These are phyloP conservation scores for Chaetomidium leptoderma DNA, from an alignment of 495 filamentous ascomycete species.

Conservation along the genomic window DNA sequence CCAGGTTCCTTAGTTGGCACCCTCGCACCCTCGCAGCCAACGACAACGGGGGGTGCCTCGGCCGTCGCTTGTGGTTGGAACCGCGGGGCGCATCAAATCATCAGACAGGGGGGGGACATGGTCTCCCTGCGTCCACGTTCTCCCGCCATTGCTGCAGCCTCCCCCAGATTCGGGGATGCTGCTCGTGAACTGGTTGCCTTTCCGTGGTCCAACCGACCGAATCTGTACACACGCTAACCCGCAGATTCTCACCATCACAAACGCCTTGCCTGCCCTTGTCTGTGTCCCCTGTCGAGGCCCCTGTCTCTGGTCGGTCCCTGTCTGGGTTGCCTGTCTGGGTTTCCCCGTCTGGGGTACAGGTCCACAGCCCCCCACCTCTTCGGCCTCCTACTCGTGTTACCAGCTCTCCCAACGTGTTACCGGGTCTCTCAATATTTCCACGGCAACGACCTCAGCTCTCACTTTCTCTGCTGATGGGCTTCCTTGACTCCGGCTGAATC, in stretches of 20 bases:
- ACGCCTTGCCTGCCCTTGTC: constrained; percentile 1
- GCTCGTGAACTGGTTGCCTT: neutral
- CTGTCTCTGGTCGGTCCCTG: too few relatives aligned
- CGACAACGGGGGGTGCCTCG: neutral
- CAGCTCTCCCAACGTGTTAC: neutral
- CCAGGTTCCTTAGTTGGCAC: too few relatives aligned
- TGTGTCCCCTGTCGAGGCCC: too few relatives aligned
- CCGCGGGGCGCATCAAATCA: constrained; percentile 2
- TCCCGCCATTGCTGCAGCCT: constrained; percentile 9
- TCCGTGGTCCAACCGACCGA: constrained; percentile 4
- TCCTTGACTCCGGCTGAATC: neutral
- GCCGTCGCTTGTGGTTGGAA: neutral
- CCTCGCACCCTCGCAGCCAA: too few relatives aligned
- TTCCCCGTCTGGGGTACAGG: neutral
- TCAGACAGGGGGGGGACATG: constrained; percentile 15
- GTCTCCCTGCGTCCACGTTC: constrained; percentile 16
- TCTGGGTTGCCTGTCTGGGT: constrained; percentile 1
- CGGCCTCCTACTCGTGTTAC: neutral
- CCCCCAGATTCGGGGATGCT: constrained; percentile 11
- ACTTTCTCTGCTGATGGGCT: neutral
- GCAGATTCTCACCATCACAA: neutral
- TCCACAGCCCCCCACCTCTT: neutral
- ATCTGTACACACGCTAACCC: too few relatives aligned
- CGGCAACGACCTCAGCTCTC: neutral
- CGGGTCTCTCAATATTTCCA: neutral